Conservation (phyloP, 164 flowering plant species). For the Litsea cubeba region DNA sequence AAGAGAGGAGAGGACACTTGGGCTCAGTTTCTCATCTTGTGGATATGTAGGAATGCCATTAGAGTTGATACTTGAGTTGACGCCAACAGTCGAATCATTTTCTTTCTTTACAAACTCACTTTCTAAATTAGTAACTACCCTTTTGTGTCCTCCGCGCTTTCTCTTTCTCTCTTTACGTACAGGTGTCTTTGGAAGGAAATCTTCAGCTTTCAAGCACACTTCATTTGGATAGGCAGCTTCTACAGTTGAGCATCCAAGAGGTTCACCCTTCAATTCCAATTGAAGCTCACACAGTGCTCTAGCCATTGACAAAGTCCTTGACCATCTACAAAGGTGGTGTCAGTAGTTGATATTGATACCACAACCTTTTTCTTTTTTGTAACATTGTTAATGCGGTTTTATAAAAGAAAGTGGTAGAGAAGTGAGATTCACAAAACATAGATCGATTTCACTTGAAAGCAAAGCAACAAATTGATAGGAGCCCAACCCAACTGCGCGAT, state of each 20-base stretch:
- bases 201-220: slow-evolving; percentile 5
- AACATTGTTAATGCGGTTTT: too few species aligned
- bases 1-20: slow-evolving; percentile 7
- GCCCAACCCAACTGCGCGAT: too few species aligned
- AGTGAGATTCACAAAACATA: too few species aligned
- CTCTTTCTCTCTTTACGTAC: slow-evolving; percentile 28
- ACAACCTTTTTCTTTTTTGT: neutral
- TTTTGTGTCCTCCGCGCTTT: slow-evolving; percentile 10
- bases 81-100: slow-evolving; percentile 7
- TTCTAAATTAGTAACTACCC: slow-evolving; percentile 5
- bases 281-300: slow-evolving; percentile 53
- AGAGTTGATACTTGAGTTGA: neutral
- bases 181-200: slow-evolving; percentile 39
- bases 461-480: neutral
- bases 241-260: slow-evolving; percentile 2
- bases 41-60: neutral
- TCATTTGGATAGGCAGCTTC: slow-evolving; percentile 10
- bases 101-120: slow-evolving; percentile 13
- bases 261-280: slow-evolving; percentile 24
- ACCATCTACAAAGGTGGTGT: slow-evolving; percentile 34
- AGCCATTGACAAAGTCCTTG: slow-evolving; percentile 56
- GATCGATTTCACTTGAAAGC: neutral
- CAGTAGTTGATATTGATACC: neutral
- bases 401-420: too few species aligned
- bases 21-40: neutral